Conservation (phyloP, 139 green algal species). For the Zygnema circumcarinatum region DNA sequence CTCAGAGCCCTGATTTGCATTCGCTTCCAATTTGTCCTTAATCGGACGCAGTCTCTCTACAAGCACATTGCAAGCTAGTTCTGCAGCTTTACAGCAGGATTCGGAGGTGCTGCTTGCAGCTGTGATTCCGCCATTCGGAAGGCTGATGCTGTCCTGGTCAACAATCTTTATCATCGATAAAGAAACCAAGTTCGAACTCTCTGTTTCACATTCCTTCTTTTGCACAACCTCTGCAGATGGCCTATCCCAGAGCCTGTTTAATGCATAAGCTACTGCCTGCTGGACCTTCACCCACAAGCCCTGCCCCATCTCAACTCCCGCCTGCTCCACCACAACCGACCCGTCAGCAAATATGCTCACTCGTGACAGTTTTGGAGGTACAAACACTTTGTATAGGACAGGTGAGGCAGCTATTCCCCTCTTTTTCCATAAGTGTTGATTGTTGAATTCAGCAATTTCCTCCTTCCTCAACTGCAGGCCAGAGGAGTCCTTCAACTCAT, state of each 20-base stretch:
- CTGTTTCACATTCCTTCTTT: neutral
- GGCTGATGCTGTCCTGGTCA: constrained; percentile 16
- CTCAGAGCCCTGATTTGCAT: neutral
- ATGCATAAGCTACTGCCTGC: constrained; percentile 63
- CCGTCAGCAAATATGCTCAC: constrained; percentile 86
- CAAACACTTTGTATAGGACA: constrained; percentile 92
- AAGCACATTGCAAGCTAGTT: neutral
- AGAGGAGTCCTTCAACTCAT: constrained; percentile 53
- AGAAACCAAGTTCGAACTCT: neutral
- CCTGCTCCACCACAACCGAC: constrained; percentile 86
- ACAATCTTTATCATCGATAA: constrained; percentile 17
- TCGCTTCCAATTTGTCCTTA: neutral
- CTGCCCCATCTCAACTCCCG: constrained; percentile 97
- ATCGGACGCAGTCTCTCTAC: neutral
- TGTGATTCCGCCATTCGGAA: constrained; percentile 8
- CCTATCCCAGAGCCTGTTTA: constrained; percentile 32
- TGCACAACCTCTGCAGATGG: neutral
- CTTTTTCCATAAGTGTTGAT: constrained; percentile 76
- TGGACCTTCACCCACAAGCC: constrained; percentile 95
- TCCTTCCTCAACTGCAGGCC: constrained; percentile 49
- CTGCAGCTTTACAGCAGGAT: neutral
- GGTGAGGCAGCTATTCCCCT: constrained; percentile 82
- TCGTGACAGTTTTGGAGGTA: constrained; percentile 66
- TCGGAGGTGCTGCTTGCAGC: constrained; percentile 26
- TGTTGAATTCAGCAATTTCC: constrained; percentile 74